phyloP scores from a whole-genome alignment of 2,329 filamentous ascomycete species.

The Trichophyton equinum region DNA sequence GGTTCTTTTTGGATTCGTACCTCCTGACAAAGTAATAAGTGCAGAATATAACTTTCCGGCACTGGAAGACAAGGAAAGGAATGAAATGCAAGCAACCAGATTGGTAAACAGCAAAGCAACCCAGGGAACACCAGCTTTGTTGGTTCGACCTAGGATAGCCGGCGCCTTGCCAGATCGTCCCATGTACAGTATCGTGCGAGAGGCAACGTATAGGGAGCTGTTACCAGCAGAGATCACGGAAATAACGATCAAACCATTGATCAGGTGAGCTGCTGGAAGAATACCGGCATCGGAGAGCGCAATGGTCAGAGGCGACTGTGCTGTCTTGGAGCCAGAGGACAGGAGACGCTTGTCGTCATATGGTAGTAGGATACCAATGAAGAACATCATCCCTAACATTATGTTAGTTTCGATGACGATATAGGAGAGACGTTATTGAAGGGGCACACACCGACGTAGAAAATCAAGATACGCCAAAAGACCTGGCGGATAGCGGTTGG shows the following conservation, averaged over 20 bases:
- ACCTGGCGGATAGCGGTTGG: conserved; percentile 33
- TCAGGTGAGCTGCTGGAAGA: conserved; percentile 58
- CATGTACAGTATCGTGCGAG: conserved; percentile 63
- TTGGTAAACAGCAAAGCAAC: conserved; percentile 57
- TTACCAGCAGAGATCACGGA: conserved; percentile 63
- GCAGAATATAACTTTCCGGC: conserved; percentile 23
- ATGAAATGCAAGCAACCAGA: conserved; percentile 43
- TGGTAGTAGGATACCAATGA: conserved; percentile 62
- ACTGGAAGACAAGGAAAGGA: conserved; percentile 21
- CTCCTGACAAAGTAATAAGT: conserved; percentile 25
- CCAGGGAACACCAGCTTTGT: conserved; percentile 49
- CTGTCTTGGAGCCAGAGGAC: conserved; percentile 47
- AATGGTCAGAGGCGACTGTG: conserved; percentile 61
- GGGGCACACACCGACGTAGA: conserved; percentile 42
- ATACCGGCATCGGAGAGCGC: conserved; percentile 63
- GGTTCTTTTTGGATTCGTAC: conserved; percentile 10
- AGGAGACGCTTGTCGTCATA: conserved; percentile 53
- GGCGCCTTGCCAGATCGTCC: conserved; percentile 61
- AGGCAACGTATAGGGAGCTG: conserved; percentile 64
- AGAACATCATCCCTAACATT: conserved; percentile 50
- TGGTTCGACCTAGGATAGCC: conserved; percentile 53
- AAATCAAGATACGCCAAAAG: conserved; percentile 37
- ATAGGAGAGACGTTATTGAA: not conserved
- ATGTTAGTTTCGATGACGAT: not conserved
- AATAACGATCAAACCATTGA: conserved; percentile 65